A percentile compares a stretch with the other conserved stretches of the same genome.
phyloP scores from a whole-genome alignment of 1,139 yeast species.

The Meyerozyma elateridarum region DNA sequence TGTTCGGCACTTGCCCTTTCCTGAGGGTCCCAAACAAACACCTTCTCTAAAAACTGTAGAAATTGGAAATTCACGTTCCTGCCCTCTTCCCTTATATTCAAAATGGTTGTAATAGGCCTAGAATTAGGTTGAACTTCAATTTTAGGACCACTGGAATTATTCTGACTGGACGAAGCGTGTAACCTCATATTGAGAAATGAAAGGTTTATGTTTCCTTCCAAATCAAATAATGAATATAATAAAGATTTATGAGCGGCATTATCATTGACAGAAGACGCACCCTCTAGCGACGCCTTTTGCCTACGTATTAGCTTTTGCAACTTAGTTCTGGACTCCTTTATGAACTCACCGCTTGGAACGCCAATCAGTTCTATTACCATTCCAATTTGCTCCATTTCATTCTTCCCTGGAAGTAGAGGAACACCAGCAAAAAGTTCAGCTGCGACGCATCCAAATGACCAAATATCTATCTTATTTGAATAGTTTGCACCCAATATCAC shows the following conservation, averaged over 20 bases:
- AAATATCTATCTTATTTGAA: slow-evolving; percentile 64
- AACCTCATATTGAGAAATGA: slow-evolving; percentile 11
- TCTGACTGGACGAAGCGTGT: slow-evolving; percentile 8
- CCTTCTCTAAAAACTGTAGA: slow-evolving; percentile 30
- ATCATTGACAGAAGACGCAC: slow-evolving; percentile 15
- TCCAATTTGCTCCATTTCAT: slow-evolving; percentile 63
- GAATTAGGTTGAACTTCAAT: slow-evolving; percentile 4
- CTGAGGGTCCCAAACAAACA: slow-evolving; percentile 54
- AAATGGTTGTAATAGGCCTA: background rate
- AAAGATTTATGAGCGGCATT: no score
- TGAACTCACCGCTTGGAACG: slow-evolving; percentile 40
- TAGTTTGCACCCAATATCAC: slow-evolving; percentile 77
- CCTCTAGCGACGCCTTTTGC: slow-evolving; percentile 18
- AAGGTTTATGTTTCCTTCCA: slow-evolving; percentile 12
- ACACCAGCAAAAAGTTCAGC: slow-evolving; percentile 62
- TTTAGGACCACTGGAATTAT: slow-evolving; percentile 1
- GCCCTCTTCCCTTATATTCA: slow-evolving; percentile 10
- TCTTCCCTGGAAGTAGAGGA: slow-evolving; percentile 67
- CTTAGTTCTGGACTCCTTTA: slow-evolving; percentile 31
- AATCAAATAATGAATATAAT: slow-evolving; percentile 17
- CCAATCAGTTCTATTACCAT: slow-evolving; percentile 60
- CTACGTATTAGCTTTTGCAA: slow-evolving; percentile 23
- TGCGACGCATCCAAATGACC: slow-evolving; percentile 74
- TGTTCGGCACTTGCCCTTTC: slow-evolving; percentile 39
- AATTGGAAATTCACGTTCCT: slow-evolving; percentile 15